Evolutionary conservation across 345 rosid genomes (phyloP), one percentile per base, ranked within the genome.

Genomic region (Syzygium aromaticum): DNA sequence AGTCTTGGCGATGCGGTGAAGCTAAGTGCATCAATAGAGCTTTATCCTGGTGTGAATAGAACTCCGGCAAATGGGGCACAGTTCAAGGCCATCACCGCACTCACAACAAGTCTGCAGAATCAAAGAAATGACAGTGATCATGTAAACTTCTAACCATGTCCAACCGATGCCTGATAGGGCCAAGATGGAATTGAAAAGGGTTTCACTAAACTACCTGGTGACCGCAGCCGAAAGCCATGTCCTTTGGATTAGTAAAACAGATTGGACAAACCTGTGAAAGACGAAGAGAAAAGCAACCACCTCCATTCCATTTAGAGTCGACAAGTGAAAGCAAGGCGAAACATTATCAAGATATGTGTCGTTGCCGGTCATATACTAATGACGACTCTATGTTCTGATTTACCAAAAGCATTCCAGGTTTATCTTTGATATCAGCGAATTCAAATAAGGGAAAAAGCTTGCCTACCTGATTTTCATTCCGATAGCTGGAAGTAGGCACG

Each of bases 221-320:
- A 27, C 94, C 94, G 19, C 94, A 93, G 33, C 93, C 92, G 40
- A 91, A 93, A 77, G 94, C 94, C 94, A 93, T 90, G 89, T 93
- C 86, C 88, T 93, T 93, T n/a, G 54, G 86, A 84, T 89, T 90
- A 22, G 89, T 85, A 22, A 93, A 90, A 89, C 94, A 93, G 30
- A 93, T 90, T 54, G 92, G 93, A 67, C 94, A 93, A 87, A 86
- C 85, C 94, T 93, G 87, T 19, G 38, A 46, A 67, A 85, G 63
- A 7, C 27, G 57, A 19, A 57, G 56, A 54, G 46, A 86, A 40
- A 73, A n/a, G 33, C 17, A 61, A 61, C 8, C 8, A 61, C 33
- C 33, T 27, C 28, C 73, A 61, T 61, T 61, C 28, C 38, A 61
- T 61, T 61, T n/a, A 61, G 38, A 61, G 73, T 27, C 2, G 5